Conservation (phyloP, 177 flowering plant genomes). For the Vitis hybrid region DNA sequence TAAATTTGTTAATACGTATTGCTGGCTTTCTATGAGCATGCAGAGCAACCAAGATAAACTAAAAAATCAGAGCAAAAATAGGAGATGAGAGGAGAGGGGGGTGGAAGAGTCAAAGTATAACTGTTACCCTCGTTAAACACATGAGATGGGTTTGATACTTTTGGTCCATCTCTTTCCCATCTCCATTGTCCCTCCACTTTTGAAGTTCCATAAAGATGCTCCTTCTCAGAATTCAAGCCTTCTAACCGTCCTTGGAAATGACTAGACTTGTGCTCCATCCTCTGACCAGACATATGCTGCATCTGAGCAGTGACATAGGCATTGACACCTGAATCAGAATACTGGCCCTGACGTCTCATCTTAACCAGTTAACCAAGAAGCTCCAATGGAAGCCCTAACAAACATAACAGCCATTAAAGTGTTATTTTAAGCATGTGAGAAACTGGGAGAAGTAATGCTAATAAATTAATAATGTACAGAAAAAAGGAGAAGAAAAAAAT, state of each 20-base stretch:
- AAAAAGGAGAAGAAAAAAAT: too few species aligned
- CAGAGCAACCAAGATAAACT: too few species aligned
- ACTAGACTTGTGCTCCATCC: slow-evolving; percentile 44
- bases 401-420: background rate
- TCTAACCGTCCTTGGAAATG: slow-evolving; percentile 48
- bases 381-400: slow-evolving; percentile 18
- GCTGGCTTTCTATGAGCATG: too few species aligned
- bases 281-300: slow-evolving; percentile 52
- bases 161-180: slow-evolving; percentile 56
- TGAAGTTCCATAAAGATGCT: slow-evolving; percentile 29
- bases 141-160: slow-evolving; percentile 35
- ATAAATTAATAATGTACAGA: too few species aligned
- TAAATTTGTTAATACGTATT: too few species aligned
- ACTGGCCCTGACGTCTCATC: slow-evolving; percentile 57
- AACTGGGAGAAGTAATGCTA: too few species aligned
- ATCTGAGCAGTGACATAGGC: slow-evolving; percentile 38
- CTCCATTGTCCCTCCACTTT: slow-evolving; percentile 53
- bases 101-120: background rate
- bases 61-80: background rate
- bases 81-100: background rate
- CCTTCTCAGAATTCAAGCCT: slow-evolving; percentile 47
- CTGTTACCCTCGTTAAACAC: slow-evolving; percentile 42
- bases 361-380: slow-evolving; percentile 10
- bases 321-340: slow-evolving; percentile 42
- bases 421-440: too few species aligned